Evolutionary conservation across 73 alveolate genomes (phyloP).

Genomic region (Paramecium sexaurelia): DNA sequence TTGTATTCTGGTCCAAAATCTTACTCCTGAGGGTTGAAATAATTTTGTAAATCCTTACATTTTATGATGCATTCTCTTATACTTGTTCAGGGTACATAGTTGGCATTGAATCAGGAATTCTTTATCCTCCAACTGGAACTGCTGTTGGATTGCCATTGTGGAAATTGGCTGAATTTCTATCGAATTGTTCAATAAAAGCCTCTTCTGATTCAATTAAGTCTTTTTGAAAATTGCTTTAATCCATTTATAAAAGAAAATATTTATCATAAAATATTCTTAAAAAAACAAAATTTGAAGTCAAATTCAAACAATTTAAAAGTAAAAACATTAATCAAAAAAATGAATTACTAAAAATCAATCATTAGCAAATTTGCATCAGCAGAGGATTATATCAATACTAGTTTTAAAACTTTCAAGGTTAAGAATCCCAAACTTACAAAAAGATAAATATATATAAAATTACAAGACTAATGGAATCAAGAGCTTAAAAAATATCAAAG

Average conservation of each 20-base stretch:
- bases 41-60: background rate
- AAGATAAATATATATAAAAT: background rate
- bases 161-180: background rate
- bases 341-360: background rate
- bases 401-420: background rate
- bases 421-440: background rate
- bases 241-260: slow-evolving; percentile 1
- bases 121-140: background rate
- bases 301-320: background rate
- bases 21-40: background rate
- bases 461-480: background rate
- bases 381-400: background rate
- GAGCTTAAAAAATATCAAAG: background rate
- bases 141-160: background rate
- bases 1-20: background rate
- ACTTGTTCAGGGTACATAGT: slow-evolving; percentile 26
- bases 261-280: background rate
- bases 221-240: background rate
- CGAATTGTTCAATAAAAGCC: background rate
- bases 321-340: background rate
- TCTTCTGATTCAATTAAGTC: slow-evolving; percentile 36
- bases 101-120: slow-evolving; percentile 49
- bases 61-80: background rate
- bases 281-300: background rate
- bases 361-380: background rate